Base-by-base conservation (phyloP, 768 basidiomycete species). In the Rhodotorula graminis region DNA sequence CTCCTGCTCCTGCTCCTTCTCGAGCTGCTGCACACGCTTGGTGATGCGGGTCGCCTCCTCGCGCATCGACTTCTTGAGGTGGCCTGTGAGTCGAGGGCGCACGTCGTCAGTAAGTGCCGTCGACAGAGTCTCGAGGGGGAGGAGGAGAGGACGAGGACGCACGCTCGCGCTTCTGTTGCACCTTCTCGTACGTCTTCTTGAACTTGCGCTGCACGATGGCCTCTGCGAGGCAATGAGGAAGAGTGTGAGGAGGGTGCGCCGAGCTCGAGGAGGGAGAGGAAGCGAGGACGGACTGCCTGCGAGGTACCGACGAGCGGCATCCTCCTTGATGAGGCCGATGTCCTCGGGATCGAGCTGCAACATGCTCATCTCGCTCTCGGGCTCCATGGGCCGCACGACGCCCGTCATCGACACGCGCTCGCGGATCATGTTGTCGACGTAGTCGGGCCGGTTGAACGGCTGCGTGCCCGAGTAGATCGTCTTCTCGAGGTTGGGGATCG, bases 391-490 rank as follows among this genome's bases (percentile, higher is more conserved):
- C 27, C 93, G 87, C n/a, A 92, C 83, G n/a, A 88, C 80, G 14
- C 96, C 96, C 18, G 85, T 85, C 1, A 88, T 90, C 3, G 90
- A 89, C 40, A 98, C 87, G 29, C 96, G 86, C 81, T 98, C 95
- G 49, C 95, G 87, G 66, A 98, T 91, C 88, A 98, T 96, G 50
- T 84, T 83, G 63, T 85, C 85, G 29, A 69, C 77, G 56, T 64
- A 78, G 1, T 69, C 64, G 11, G 77, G 77, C 21, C 77, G 71
- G 55, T 76, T 72, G 70, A 75, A 71, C 46, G 73, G 74, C 56
- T 73, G 63, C 5, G 65, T 57, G 23, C 69, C 58, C 1, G 74
- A 61, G 68, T 77, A 78, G 58, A 78, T 78, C n/a, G 73, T 75
- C 59, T 70, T 62, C 23, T 74, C 65, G n/a, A 78, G 62, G 33